Evolutionary conservation across 2,329 filamentous ascomycete species (phyloP), one percentile per base, ranked within the genome.

Genomic region (Fusarium sterilihyphosum): DNA sequence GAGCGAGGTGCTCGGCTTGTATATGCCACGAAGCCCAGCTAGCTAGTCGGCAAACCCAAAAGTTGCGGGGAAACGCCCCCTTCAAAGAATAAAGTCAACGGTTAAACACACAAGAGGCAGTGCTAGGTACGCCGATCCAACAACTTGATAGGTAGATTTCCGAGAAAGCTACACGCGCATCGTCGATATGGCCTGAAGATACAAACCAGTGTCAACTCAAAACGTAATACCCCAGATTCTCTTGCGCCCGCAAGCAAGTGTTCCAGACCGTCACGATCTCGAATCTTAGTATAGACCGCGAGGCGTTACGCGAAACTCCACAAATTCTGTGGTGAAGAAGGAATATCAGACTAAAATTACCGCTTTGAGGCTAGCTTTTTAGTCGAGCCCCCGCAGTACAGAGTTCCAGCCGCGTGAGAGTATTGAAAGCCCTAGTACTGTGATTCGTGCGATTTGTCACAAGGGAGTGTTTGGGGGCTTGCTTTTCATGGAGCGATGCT

Each of bases 211-310:
- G 49, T 62, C 59, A 35, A 46, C 53, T 41, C 53, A n/a, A 53
- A 67, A 69, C 66, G 66, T 62, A 68, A 68, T 61, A 49, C 49
- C 38, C 66, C 66, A 9, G 62, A 67, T 67, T 60, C 26, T 29
- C 17, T 60, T 60, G 53, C 65, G 65, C 62, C 65, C 62, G 62
- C 65, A 60, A 18, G 16, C 52, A 37, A n/a, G 31, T 6, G 64
- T 62, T 69, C 66, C 49, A 69, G 63, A 68, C 62, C 52, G 22
- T 17, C 54, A 18, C 49, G 17, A 52, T 61, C 47, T 35, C 20
- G 1, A 38, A 17, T 38, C 18, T 40, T 17, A n/a, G 52, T 24
- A 52, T 26, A 31, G 37, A 13, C 49, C 37, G 13, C 9, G 29
- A 22, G 56, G 50, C 50, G 50, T 38, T 37, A 4, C n/a, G n/a